A percentile compares a stretch with the other conserved stretches of the same genome.
These are phyloP conservation scores for Prunus padus DNA, from an alignment of 306 rosid genomes.

Conservation along the genomic window DNA sequence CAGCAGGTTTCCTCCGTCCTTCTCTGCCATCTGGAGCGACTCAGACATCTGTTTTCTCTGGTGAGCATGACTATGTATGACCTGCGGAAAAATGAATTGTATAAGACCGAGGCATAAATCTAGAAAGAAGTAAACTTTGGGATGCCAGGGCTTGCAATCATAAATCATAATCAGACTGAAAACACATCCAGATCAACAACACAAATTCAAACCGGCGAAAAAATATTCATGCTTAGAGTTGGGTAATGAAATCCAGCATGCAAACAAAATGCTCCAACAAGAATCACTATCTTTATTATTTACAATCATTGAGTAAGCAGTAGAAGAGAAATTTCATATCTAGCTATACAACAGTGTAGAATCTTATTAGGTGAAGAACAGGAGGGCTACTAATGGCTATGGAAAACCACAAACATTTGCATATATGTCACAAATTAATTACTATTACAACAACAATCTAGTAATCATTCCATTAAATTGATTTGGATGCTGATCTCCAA, in stretches of 20 bases:
- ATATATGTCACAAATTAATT: not conserved
- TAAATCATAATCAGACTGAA: not conserved
- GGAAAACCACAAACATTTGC: not conserved
- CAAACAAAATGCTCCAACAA: not conserved
- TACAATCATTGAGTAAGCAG: not conserved
- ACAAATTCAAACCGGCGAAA: not conserved
- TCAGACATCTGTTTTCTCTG: slow-evolving; percentile 66
- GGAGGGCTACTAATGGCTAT: not conserved
- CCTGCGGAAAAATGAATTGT: slow-evolving; percentile 49
- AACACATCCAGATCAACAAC: slow-evolving; percentile 5
- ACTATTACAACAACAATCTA: not conserved
- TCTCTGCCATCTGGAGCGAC: slow-evolving; percentile 70
- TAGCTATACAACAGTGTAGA: no score
- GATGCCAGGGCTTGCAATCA: not conserved
- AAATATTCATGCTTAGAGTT: no score
- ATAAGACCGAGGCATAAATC: not conserved
- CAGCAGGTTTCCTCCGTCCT: slow-evolving; percentile 66
- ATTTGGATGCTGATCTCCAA: not conserved
- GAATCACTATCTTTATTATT: not conserved
- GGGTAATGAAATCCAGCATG: not conserved
- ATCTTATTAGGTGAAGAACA: not conserved
- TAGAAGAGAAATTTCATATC: not conserved
- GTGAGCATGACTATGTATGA: slow-evolving; percentile 85
- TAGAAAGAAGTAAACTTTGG: not conserved
- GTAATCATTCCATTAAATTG: not conserved